Evolutionary conservation across 2,329 filamentous ascomycete species (phyloP).

Genomic region (Fusarium protoensiforme): DNA sequence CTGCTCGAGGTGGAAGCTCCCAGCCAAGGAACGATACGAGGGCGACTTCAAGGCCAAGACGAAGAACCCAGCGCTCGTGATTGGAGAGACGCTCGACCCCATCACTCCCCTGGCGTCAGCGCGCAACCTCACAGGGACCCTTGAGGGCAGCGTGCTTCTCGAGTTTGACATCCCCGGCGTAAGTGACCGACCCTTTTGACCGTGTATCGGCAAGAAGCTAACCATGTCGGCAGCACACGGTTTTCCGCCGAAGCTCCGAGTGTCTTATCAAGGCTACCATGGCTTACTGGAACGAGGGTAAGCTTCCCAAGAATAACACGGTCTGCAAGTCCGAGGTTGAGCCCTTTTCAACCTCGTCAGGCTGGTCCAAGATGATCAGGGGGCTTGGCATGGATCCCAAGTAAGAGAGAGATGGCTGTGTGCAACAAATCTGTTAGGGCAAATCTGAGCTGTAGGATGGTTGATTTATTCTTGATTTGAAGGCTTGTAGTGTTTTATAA

Average conservation of each 20-base stretch:
- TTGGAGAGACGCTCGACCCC: constrained; percentile 52
- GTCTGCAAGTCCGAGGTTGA: not conserved
- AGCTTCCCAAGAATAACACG: not conserved
- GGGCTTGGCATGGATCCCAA: not conserved
- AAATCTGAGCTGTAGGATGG: not conserved
- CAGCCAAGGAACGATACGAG: constrained; percentile 50
- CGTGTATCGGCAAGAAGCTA: not conserved
- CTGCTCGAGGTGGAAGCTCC: constrained; percentile 53
- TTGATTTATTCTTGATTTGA: not conserved
- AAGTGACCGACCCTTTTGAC: constrained; percentile 32
- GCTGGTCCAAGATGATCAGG: not conserved
- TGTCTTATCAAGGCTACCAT: not conserved
- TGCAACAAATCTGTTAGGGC: rapidly evolving
- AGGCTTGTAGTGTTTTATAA: not conserved
- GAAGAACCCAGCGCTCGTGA: constrained; percentile 49
- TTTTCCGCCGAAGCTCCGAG: not conserved
- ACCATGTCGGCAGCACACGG: not conserved
- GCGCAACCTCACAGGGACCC: constrained; percentile 48
- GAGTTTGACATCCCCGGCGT: constrained; percentile 51
- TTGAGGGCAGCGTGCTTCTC: constrained; percentile 52
- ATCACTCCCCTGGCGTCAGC: constrained; percentile 53
- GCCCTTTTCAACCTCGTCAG: not conserved
- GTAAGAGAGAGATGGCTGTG: not conserved
- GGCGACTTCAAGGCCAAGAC: constrained; percentile 48
- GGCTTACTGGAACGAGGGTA: not conserved